phyloP scores from a whole-genome alignment of 371 early-diverging fungal genomes.

The Mortierella sp. region DNA sequence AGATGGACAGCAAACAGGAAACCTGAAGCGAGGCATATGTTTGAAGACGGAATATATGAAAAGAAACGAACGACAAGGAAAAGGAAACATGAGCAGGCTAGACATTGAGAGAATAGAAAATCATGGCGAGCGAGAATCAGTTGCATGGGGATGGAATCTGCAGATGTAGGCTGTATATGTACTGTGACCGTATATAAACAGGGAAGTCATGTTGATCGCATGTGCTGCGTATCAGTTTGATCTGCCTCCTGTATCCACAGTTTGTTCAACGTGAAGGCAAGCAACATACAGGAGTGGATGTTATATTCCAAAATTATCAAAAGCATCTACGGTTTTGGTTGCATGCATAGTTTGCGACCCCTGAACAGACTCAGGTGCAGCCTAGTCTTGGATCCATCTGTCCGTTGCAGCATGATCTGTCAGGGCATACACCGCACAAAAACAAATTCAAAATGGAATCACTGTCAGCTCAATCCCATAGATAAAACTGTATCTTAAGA shows the following conservation, averaged over 20 bases:
- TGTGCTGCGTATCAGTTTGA: background rate
- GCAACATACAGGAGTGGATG: background rate
- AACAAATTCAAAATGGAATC: too few species aligned
- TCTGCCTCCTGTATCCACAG: too few species aligned
- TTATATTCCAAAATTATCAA: background rate
- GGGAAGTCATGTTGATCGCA: background rate
- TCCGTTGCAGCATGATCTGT: constrained; percentile 49
- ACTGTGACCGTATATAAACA: background rate
- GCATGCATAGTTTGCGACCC: constrained; percentile 46
- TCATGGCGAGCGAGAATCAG: too few species aligned
- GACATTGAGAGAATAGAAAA: too few species aligned
- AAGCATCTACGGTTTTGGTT: constrained; percentile 33
- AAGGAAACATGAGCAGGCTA: too few species aligned
- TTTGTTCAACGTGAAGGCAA: background rate
- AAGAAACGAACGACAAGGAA: too few species aligned
- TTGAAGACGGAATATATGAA: too few species aligned
- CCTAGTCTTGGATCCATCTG: constrained; percentile 49
- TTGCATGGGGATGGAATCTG: too few species aligned
- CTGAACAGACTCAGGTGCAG: constrained; percentile 39
- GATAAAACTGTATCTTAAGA: too few species aligned
- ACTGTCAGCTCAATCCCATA: too few species aligned
- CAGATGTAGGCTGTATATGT: background rate
- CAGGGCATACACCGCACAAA: background rate
- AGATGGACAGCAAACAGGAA: too few species aligned
- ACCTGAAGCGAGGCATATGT: too few species aligned